Percentiles rank a stretch among this genome's conserved stretches.
These are phyloP conservation scores for Ceratocystiopsis minuta DNA, from an alignment of 2,329 filamentous ascomycete species.

Conservation along the genomic window DNA sequence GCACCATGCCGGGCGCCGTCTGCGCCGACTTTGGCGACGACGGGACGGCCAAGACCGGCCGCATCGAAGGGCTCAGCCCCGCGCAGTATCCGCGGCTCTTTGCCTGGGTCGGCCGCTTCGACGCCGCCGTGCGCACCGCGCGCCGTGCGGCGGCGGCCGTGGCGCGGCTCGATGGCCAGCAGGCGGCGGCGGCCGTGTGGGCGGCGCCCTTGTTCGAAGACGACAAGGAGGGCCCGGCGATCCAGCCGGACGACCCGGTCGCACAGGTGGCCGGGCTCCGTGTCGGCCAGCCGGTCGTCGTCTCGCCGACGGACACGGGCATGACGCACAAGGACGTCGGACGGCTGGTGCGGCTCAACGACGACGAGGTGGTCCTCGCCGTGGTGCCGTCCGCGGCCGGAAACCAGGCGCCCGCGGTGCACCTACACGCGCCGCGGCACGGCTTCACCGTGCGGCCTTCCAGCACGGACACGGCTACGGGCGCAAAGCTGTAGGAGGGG, in stretches of 20 bases:
- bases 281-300: slow-evolving; percentile 33
- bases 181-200: slow-evolving; percentile 31
- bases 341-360: slow-evolving; percentile 30
- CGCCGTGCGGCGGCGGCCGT: slow-evolving; percentile 13
- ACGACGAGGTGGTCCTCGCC: slow-evolving; percentile 40
- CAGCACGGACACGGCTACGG: not conserved
- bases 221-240: slow-evolving; percentile 20
- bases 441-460: slow-evolving; percentile 31
- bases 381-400: slow-evolving; percentile 18
- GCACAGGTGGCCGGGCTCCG: slow-evolving; percentile 27
- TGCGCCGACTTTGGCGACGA: slow-evolving; percentile 13
- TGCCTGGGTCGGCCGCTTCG: slow-evolving; percentile 47
- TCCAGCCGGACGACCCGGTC: slow-evolving; percentile 23
- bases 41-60: not conserved
- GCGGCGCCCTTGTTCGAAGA: slow-evolving; percentile 26
- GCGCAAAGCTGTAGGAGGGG: slow-evolving; percentile 5
- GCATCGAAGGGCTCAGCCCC: slow-evolving; percentile 22
- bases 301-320: slow-evolving; percentile 47
- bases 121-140: slow-evolving; percentile 25
- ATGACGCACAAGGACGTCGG: slow-evolving; percentile 40
- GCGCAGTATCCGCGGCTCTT: slow-evolving; percentile 39
- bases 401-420: slow-evolving; percentile 19
- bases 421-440: slow-evolving; percentile 43
- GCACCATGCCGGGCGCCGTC: slow-evolving; percentile 34
- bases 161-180: slow-evolving; percentile 28